Base-by-base conservation (phyloP, 108 stramenopile genomes). In the Phaeodactylum tricornutum region DNA sequence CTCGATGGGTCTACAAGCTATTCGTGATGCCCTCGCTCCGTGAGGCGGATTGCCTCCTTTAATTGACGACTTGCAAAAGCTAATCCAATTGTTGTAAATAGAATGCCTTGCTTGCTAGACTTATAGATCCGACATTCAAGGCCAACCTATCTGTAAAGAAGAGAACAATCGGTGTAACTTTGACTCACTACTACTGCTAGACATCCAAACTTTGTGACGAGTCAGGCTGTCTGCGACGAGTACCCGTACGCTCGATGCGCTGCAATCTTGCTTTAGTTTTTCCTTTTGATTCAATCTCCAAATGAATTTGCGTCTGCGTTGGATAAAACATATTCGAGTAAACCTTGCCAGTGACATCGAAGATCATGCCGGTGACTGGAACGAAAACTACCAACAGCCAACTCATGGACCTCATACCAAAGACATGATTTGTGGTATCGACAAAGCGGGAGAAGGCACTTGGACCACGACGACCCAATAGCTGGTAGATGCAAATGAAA, bases 281-380 rank as follows among this genome's bases (percentile, higher is more conserved):
- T 47, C 59, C 42, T 31, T 34, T 57, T 4, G 50, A 14, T 54
- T 71, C 65, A 26, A 85, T 75, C 59, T 90, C 87, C 20, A 72
- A 57, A 47, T 90, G 87, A 55, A 90, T 85, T 55, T 90, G 87
- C 22, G 78, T 85, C 53, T 90, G 87, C 7, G 83, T 85, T 9
- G 87, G 87, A 51, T 58, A 90, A 52, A 69, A 83, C 65, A 83
- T 74, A 60, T 90, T 90, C 31, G 75, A 60, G 43, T 73, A 80
- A 5, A 85, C 78, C 49, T 90, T 84, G 9, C 72, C 73, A n/a
- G 66, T 55, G 20, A 90, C 73, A 68, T 90, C 87, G 38, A 82
- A 72, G 4, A 66, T 61, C 9, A 74, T 70, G 15, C 62, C 83
- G 43, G 55, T 64, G 5, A 72, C 53, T 4, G 87, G 83, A 25